Evolutionary conservation across 805 yeast species (phyloP), one percentile per base, ranked within the genome.

Genomic region (Ogataea wickerhamii): DNA sequence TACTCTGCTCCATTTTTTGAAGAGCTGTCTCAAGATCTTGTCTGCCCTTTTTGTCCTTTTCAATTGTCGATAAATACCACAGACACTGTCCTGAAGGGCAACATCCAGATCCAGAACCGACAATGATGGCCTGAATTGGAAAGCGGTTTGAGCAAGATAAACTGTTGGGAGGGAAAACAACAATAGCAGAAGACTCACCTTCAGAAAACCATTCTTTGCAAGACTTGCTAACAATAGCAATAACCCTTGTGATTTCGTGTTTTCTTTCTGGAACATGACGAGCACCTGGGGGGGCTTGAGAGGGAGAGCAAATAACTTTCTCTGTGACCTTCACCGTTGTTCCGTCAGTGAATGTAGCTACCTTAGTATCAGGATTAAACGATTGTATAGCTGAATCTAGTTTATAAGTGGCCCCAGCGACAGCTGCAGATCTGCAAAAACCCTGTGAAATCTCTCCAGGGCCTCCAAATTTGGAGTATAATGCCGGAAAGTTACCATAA

Each of bases 381-480:
- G 77, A 75, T 4, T 65, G 65, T 36, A 91, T 62, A 27, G 71
- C 66, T 12, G 93, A 82, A 55, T 82, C 79, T 39, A 91, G 70
- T 60, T 88, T 87, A 65, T 93, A 91, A 23, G 94, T 87, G 38
- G 97, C 83, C 38, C 98, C 98, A 14, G 93, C 98, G 45, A 91
- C 98, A 11, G 98, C 98, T 3, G 98, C 98, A 41, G 95, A 84
- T 52, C 98, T 74, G 65, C 97, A 91, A 62, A 93, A 91, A 2
- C 97, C 98, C 66, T 91, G 98, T 12, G 95, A 81, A 19, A 91
- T 68, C 63, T 91, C 98, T 37, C 98, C 96, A 0, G 95, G 89
- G 2, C 96, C 94, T 40, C 98, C 98, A 64, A 81, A 91, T 68
- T 87, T 91, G 35, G 95, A 84, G 52, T 82, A 82, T 67, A 91